A percentile compares a stretch with the other conserved stretches of the same genome.
Evolutionary conservation across 768 basidiomycete species (phyloP).

Genomic region (Termitomyces eurrhizus): DNA sequence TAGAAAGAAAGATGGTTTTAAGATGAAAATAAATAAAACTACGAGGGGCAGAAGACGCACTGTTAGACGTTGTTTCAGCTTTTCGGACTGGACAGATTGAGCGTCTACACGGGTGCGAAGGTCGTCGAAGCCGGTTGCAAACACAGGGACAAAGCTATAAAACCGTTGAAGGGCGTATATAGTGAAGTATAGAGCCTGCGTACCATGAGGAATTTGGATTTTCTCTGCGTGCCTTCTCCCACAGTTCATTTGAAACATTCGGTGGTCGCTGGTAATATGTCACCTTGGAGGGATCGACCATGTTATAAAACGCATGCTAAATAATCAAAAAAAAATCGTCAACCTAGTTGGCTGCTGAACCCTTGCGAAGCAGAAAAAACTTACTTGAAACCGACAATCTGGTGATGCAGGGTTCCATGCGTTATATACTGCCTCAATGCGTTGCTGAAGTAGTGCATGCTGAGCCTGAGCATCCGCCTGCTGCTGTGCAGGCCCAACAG

Average conservation of each 20-base stretch:
- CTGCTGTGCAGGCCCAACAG: slow-evolving; percentile 34
- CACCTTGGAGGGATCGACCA: slow-evolving; percentile 68
- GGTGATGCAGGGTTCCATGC: slow-evolving; percentile 71
- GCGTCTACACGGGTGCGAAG: slow-evolving; percentile 75
- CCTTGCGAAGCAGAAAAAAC: slow-evolving; percentile 13
- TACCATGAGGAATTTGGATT: slow-evolving; percentile 82
- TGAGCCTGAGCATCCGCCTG: slow-evolving; percentile 62
- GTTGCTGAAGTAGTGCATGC: slow-evolving; percentile 47
- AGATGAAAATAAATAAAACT: not conserved
- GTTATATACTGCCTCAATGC: slow-evolving; percentile 58
- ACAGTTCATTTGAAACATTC: slow-evolving; percentile 70
- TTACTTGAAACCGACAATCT: slow-evolving; percentile 78
- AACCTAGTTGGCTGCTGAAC: not conserved
- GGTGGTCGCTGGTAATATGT: slow-evolving; percentile 65
- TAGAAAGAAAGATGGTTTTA: not conserved
- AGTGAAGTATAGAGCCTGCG: slow-evolving; percentile 16
- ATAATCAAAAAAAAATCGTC: not conserved
- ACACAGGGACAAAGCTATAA: slow-evolving; percentile 68
- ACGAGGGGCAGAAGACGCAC: slow-evolving; percentile 24
- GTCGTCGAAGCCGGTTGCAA: slow-evolving; percentile 81
- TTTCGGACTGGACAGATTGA: slow-evolving; percentile 60
- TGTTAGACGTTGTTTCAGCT: slow-evolving; percentile 65
- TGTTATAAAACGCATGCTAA: slow-evolving; percentile 82
- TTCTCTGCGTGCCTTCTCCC: slow-evolving; percentile 76
- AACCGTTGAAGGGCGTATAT: not conserved